Percentiles rank a stretch among this genome's conserved stretches.
Conservation (phyloP, 169 alveolate species). For the Sarcocystis neurona region DNA sequence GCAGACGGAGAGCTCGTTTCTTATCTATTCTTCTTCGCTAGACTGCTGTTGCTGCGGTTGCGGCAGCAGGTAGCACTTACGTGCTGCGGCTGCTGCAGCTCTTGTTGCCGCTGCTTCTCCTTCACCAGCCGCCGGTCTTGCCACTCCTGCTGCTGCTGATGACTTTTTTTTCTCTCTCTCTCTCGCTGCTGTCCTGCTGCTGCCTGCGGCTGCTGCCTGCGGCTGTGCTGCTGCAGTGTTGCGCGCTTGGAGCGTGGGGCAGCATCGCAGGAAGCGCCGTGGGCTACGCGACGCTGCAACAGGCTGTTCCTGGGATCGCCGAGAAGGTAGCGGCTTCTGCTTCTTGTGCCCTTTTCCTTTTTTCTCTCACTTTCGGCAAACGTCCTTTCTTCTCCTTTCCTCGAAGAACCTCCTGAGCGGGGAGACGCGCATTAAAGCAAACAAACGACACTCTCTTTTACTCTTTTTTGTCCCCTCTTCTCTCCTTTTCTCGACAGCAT, state of each 20-base stretch:
- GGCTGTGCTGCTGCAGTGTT: background rate
- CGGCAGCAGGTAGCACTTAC: no score
- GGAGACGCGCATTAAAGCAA: background rate
- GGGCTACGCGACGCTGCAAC: background rate
- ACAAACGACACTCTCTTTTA: background rate
- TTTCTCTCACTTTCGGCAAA: background rate
- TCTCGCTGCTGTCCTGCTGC: background rate
- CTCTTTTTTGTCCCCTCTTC: background rate
- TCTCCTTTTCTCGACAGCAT: background rate
- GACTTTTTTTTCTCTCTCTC: background rate
- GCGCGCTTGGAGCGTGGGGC: slow-evolving; percentile 35
- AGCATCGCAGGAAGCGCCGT: slow-evolving; percentile 10
- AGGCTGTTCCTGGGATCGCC: background rate
- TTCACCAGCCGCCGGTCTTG: no score
- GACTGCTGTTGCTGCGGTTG: no score
- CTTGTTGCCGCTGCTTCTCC: no score
- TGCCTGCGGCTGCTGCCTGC: background rate
- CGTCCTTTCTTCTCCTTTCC: background rate
- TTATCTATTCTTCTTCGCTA: no score
- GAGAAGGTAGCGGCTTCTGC: background rate
- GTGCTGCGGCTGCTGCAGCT: no score
- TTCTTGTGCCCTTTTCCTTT: background rate
- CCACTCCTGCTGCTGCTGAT: no score
- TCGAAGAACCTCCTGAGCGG: background rate
- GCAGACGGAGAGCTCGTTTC: no score